Evolutionary conservation across 176 grass and related monocot genomes (phyloP).

Genomic region (Olyra latifolia): DNA sequence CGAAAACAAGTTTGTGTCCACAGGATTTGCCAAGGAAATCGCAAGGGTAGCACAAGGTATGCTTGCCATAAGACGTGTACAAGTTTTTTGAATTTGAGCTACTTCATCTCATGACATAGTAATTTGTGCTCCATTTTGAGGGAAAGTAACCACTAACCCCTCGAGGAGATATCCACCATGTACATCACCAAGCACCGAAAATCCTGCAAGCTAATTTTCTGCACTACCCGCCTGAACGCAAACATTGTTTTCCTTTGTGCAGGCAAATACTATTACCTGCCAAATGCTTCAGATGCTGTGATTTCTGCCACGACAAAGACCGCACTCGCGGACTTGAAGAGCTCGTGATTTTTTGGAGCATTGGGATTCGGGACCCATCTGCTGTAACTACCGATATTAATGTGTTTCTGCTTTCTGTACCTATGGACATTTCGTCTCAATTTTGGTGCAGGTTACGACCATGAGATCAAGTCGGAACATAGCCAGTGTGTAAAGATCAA

Average conservation of each 20-base stretch:
- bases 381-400: background rate
- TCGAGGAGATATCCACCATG: background rate
- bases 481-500: too few relatives aligned
- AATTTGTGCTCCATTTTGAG: background rate
- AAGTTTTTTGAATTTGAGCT: background rate
- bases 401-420: background rate
- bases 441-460: background rate
- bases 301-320: constrained; percentile 91
- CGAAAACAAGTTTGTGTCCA: constrained; percentile 98
- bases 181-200: background rate
- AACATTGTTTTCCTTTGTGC: background rate
- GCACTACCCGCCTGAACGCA: constrained; percentile 5
- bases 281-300: constrained; percentile 93
- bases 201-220: background rate
- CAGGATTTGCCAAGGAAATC: constrained; percentile 98
- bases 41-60: constrained; percentile 94
- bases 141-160: background rate
- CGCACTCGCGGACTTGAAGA: constrained; percentile 71
- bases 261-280: constrained; percentile 99
- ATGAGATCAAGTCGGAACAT: background rate
- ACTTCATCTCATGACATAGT: background rate
- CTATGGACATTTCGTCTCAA: background rate
- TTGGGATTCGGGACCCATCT: background rate
- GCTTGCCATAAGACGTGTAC: background rate
- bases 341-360: constrained; percentile 41